Base-by-base conservation (phyloP, 1,284 basidiomycete species). In the Malassezia vespertilionis region DNA sequence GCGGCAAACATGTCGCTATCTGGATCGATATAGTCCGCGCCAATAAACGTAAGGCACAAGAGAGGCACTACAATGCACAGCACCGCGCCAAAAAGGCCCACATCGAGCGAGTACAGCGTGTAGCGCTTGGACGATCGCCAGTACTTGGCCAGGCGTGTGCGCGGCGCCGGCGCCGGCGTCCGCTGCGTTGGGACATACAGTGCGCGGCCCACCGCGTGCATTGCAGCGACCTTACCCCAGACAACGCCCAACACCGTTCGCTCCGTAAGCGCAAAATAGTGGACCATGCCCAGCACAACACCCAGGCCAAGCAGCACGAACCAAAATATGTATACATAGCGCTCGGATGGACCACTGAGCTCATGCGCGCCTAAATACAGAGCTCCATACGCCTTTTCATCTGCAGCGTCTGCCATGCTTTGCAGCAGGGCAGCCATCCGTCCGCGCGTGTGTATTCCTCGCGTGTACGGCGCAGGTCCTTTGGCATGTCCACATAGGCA, bases 21-120 rank as follows among this genome's bases (percentile, higher is more conserved):
- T 0, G 84, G 83, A 0, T 76, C 74, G 57, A 86, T 76, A 64
- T 86, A 84, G 71, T 87, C 84, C 9, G 81, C 78, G 10, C 85
- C 85, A 14, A 80, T 72, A 46, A 83, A 42, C 8, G 65, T 68
- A 46, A 71, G 44, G 6, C 55, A 40, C 42, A 65, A 44, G 0
- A 68, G 40, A 2, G 60, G 57, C 3, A 65, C 22, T 38, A 68
- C 40, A 44, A 57, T 54, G 43, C 58, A 51, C n/a, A 66, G 50
- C 6, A 65, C 49, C 18, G 64, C 40, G 9, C 33, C 17, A 10
- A 64, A 17, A 15, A 56, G 44, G 17, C 63, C 60, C 21, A 63
- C 53, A 39, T 58, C 56, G 12, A 64, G 57, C 26, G 63, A 59
- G 23, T 56, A 49, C 35, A 61, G 44, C 21, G 61, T 52, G 22